phyloP scores from a whole-genome alignment of 2,329 filamentous ascomycete species.

The Aspergillus sp. region DNA sequence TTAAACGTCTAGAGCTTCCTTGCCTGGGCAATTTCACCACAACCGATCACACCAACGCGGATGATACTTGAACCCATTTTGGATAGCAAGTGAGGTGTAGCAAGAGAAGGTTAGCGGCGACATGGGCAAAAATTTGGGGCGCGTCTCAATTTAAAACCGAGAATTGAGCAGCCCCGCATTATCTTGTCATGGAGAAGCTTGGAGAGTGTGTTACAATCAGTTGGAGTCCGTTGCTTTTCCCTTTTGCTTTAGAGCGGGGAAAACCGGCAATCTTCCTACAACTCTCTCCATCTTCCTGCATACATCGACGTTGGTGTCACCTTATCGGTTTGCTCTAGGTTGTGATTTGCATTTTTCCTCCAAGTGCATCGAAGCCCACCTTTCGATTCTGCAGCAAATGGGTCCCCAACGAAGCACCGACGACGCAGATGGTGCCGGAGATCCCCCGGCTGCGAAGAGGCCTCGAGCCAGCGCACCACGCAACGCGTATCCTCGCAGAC shows the following conservation, averaged over 20 bases:
- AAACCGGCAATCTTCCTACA: not conserved
- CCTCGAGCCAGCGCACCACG: not conserved
- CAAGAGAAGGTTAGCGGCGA: not conserved
- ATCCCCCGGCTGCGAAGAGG: not conserved
- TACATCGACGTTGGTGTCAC: not conserved
- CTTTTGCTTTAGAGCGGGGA: not conserved
- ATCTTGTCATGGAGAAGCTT: not conserved
- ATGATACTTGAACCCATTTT: not conserved
- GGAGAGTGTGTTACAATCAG: not conserved
- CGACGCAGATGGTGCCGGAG: not conserved
- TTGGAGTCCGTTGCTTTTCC: too few relatives aligned
- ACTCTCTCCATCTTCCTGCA: not conserved
- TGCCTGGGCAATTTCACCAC: constrained; percentile 52
- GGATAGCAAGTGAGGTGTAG: not conserved
- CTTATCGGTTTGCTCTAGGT: too few relatives aligned
- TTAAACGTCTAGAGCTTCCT: not conserved
- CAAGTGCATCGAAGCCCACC: too few relatives aligned
- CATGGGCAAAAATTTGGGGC: not conserved
- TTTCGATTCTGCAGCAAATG: not conserved
- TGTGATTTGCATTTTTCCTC: too few relatives aligned
- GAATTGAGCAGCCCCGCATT: too few relatives aligned
- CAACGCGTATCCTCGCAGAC: not conserved
- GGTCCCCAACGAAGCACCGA: not conserved
- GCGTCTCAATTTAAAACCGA: too few relatives aligned
- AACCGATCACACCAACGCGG: constrained; percentile 25